Evolutionary conservation across 2,329 filamentous ascomycete species (phyloP).

Genomic region (Colletotrichum cuscutae): DNA sequence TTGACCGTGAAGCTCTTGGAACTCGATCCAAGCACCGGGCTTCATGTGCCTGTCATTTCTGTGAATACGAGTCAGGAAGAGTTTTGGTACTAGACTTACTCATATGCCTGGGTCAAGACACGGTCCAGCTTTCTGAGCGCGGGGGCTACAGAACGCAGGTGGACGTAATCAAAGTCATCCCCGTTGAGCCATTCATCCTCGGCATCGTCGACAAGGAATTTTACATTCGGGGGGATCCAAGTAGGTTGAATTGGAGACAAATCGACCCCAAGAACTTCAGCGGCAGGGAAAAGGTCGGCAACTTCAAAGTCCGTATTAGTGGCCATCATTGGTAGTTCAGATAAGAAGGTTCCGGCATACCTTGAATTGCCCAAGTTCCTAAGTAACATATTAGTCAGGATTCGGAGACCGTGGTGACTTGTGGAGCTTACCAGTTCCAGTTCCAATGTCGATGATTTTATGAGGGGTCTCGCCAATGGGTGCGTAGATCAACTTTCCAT

Average conservation of each 20-base stretch:
- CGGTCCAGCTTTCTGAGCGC: too few species aligned
- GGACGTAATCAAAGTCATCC: neutral
- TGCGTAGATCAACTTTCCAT: slow-evolving; percentile 47
- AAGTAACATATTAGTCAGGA: too few species aligned
- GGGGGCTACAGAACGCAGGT: too few species aligned
- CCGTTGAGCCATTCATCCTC: slow-evolving; percentile 1
- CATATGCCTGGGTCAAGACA: too few species aligned
- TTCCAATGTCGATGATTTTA: slow-evolving; percentile 54
- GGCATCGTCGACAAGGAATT: slow-evolving; percentile 41
- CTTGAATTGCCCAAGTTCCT: too few species aligned
- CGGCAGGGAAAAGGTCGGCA: neutral
- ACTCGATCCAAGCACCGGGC: neutral
- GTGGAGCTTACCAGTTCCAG: slow-evolving; percentile 45
- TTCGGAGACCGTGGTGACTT: too few species aligned
- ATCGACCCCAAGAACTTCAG: slow-evolving; percentile 45
- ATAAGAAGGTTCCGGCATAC: too few species aligned
- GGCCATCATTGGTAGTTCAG: too few species aligned
- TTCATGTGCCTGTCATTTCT: neutral
- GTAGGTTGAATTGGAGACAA: neutral
- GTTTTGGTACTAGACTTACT: too few species aligned
- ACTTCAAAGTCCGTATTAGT: neutral
- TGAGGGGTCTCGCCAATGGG: slow-evolving; percentile 46
- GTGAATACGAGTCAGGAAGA: too few species aligned
- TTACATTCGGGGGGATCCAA: slow-evolving; percentile 38
- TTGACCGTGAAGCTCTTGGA: slow-evolving; percentile 37